Evolutionary conservation across 805 yeast genomes (phyloP), one percentile per base, ranked within the genome.

Genomic region (Saccharomyces kudriavzevii): DNA sequence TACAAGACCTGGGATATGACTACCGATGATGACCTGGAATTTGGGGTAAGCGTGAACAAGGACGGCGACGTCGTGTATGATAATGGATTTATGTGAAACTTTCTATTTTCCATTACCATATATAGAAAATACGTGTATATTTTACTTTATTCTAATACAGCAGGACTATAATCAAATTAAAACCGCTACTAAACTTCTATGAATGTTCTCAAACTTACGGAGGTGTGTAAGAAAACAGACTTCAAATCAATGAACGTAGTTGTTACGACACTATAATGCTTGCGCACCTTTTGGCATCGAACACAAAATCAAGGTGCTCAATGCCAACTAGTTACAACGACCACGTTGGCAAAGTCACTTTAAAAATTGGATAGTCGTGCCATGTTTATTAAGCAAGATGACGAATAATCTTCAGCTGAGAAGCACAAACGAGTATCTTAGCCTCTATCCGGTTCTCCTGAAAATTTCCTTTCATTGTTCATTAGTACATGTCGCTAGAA

Each of bases 1-100:
- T 92, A 90, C 75, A 91, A 94, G 71, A 89, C 83, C 61, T 92
- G 98, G 97, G 97, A 91, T 65, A 89, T 91, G 79, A 85, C 92
- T 51, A 94, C 98, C 11, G 83, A 84, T 54, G 98, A 92, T 64
- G 98, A 94, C 68, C 82, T 92, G 61, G 99, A 92, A 71, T 94
- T 92, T 70, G 82, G 89, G 49, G 94, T 89, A 50, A 77, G 82
- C 54, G 74, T 75, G 40, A 73, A 73, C 54, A 80, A 76, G 56
- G 74, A 71, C 20, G 75, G 73, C 45, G 71, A 67, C 25, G 64
- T 70, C 47, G 50, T 60, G 22, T 64, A 63, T 45, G 52, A 45
- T 47, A 35, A 35, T 45, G 43, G 43, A 8, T 35, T 35, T 8
- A 17, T n/a, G 43, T 35, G 22, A 17, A 6, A 20, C 9, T 4